phyloP scores from a whole-genome alignment of 371 early-diverging fungal species.

The Mucor indicus region DNA sequence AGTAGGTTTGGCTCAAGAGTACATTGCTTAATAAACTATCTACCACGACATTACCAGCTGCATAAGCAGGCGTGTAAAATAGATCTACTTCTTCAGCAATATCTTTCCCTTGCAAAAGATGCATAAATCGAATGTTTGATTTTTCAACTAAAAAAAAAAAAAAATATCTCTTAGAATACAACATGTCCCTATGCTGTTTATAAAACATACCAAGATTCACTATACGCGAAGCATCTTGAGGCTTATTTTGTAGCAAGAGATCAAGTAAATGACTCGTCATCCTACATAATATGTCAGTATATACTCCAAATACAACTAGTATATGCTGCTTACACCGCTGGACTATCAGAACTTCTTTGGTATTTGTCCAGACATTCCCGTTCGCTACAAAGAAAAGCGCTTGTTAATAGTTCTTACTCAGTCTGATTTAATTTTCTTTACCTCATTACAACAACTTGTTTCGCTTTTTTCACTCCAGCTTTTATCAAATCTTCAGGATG shows the following conservation, averaged over 20 bases:
- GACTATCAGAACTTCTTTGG: slow-evolving; percentile 42
- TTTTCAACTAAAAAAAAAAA: slow-evolving; percentile 23
- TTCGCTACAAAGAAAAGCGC: slow-evolving; percentile 22
- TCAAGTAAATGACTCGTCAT: slow-evolving; percentile 37
- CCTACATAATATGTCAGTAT: no score
- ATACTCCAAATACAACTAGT: no score
- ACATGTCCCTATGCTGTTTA: not conserved
- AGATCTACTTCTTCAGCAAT: slow-evolving; percentile 26
- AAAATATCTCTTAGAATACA: no score
- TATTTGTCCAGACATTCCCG: slow-evolving; percentile 32
- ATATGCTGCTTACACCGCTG: slow-evolving; percentile 35
- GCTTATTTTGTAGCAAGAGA: slow-evolving; percentile 24
- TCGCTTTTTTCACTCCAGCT: slow-evolving; percentile 53
- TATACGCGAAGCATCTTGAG: slow-evolving; percentile 20
- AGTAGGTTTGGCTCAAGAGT: slow-evolving; percentile 42
- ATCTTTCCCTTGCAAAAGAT: slow-evolving; percentile 31
- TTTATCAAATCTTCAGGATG: slow-evolving; percentile 55
- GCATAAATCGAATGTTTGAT: slow-evolving; percentile 47
- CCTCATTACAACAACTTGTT: slow-evolving; percentile 59
- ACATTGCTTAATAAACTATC: slow-evolving; percentile 41
- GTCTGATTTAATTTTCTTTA: slow-evolving; percentile 1
- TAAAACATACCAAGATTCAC: slow-evolving; percentile 21
- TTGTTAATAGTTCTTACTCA: not conserved
- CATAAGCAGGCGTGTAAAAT: slow-evolving; percentile 41
- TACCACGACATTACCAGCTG: slow-evolving; percentile 47